These are phyloP conservation scores for Podaxis mareebaensis DNA, from an alignment of 768 basidiomycete genomes.

Conservation along the genomic window DNA sequence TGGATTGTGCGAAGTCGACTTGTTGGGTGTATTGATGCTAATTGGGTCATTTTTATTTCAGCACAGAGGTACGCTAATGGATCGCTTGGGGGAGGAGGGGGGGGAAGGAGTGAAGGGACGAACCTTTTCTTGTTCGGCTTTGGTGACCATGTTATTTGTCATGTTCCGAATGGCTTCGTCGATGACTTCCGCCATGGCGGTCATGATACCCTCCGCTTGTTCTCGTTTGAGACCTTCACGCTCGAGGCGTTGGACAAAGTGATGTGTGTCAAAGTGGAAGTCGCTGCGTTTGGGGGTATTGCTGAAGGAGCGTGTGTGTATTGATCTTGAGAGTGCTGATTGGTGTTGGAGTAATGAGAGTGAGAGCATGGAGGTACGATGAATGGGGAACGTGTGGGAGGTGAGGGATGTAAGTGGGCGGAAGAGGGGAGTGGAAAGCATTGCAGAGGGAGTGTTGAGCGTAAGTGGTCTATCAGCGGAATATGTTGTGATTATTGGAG, in stretches of 20 bases:
- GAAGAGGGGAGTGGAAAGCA: not conserved
- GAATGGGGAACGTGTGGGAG: not conserved
- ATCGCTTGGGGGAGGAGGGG: not conserved
- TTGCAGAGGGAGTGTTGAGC: not conserved
- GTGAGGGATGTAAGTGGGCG: conserved; percentile 3
- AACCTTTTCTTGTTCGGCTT: conserved; percentile 96
- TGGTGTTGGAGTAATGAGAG: conserved; percentile 3
- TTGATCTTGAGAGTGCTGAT: conserved; percentile 4
- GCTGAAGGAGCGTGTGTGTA: conserved; percentile 30
- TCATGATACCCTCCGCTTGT: conserved; percentile 97
- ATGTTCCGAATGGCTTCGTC: conserved; percentile 96
- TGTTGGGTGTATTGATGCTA: conserved; percentile 93
- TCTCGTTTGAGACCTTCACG: conserved; percentile 84
- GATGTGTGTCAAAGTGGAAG: conserved; percentile 95
- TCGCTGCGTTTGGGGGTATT: conserved; percentile 31
- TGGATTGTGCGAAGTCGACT: conserved; percentile 95
- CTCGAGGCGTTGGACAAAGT: conserved; percentile 90
- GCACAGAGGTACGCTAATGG: not conserved
- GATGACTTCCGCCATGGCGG: conserved; percentile 94
- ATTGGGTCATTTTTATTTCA: not conserved
- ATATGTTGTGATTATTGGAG: not conserved
- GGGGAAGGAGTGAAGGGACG: conserved; percentile 17
- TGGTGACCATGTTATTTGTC: conserved; percentile 95
- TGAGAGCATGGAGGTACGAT: not conserved
- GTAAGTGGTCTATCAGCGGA: not conserved